Conservation (phyloP, 2,329 filamentous ascomycete species). For the Talaromyces rugulosus region DNA sequence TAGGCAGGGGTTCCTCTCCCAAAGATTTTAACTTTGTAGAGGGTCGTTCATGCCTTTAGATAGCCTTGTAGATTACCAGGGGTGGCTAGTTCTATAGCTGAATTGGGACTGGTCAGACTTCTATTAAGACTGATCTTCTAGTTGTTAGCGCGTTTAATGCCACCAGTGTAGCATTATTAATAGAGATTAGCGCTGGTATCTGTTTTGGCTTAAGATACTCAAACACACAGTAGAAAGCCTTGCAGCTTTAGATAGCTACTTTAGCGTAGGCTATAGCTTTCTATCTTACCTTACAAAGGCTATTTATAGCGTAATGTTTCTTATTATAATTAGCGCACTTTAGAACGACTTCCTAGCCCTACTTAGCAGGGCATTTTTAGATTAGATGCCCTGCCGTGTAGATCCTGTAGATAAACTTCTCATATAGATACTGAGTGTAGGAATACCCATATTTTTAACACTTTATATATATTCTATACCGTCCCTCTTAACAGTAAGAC, state of each 20-base stretch:
- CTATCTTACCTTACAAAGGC: not conserved
- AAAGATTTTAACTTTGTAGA: not conserved
- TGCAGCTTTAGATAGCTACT: not conserved
- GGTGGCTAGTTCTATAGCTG: too few species aligned
- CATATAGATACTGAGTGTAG: too few species aligned
- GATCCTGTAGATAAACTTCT: too few species aligned
- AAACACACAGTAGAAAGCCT: not conserved
- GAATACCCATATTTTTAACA: too few species aligned
- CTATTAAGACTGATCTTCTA: too few species aligned
- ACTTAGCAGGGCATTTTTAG: not conserved
- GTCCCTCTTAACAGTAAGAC: too few species aligned
- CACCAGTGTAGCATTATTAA: not conserved
- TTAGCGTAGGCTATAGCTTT: not conserved
- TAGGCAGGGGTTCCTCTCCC: not conserved
- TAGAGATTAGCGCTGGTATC: too few species aligned
- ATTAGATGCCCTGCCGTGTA: too few species aligned
- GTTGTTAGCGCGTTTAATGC: not conserved
- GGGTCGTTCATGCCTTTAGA: too few species aligned
- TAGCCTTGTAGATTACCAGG: too few species aligned
- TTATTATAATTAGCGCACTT: not conserved
- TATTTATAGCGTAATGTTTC: not conserved
- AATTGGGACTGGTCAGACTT: too few species aligned
- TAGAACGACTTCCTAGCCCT: not conserved
- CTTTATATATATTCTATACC: too few species aligned
- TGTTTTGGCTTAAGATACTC: not conserved